Evolutionary conservation across 495 filamentous ascomycete genomes (phyloP).

Genomic region (Penicillium daleae): DNA sequence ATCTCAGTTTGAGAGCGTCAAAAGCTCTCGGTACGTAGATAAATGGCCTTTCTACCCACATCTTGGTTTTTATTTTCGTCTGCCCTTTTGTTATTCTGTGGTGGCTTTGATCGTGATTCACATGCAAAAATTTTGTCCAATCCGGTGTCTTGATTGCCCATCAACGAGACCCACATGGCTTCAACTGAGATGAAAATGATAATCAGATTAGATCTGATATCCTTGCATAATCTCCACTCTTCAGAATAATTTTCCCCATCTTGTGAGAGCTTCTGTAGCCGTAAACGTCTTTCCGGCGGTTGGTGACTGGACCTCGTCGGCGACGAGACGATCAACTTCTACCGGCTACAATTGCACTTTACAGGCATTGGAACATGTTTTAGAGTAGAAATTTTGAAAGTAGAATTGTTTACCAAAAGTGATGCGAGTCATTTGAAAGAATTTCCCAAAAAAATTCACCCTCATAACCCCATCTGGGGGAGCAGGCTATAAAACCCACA

Average conservation of each 20-base stretch:
- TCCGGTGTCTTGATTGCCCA: not conserved
- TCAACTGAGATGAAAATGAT: not conserved
- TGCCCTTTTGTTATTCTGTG: not conserved
- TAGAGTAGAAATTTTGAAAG: not conserved
- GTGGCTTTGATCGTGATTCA: not conserved
- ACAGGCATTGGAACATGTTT: not conserved
- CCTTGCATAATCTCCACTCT: not conserved
- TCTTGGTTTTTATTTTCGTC: not conserved
- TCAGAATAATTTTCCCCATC: slow-evolving; percentile 2
- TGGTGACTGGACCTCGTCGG: not conserved
- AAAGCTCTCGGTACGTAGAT: not conserved
- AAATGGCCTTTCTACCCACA: not conserved
- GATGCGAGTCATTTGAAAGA: too few species aligned
- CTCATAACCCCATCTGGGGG: slow-evolving; percentile 5
- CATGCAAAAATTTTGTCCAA: not conserved
- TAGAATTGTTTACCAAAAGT: not conserved
- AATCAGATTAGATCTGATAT: not conserved
- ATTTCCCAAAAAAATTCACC: slow-evolving; percentile 6
- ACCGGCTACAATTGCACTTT: not conserved
- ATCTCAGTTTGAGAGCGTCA: not conserved
- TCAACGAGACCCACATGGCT: not conserved
- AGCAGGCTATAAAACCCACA: slow-evolving; percentile 5
- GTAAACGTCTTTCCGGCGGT: not conserved
- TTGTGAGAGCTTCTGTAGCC: not conserved
- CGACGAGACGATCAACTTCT: not conserved